Percentiles rank a stretch among this genome's conserved stretches.
These are phyloP conservation scores for Fraxinus nigra DNA, from an alignment of 305 asterid species.

Conservation along the genomic window DNA sequence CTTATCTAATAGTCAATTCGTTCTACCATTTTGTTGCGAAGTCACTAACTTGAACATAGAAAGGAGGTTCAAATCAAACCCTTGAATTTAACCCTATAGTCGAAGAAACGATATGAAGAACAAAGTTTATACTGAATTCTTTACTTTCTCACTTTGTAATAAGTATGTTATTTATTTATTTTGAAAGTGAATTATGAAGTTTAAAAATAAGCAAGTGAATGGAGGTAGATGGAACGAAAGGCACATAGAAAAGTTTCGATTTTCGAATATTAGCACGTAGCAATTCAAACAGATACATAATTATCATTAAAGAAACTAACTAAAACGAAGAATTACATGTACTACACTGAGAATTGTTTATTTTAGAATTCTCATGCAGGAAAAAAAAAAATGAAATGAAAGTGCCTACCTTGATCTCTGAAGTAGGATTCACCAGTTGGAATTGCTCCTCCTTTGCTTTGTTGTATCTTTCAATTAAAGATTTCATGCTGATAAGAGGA, in stretches of 20 bases:
- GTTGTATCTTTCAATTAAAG: slow-evolving; percentile 59
- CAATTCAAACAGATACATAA: not conserved
- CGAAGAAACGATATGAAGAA: not conserved
- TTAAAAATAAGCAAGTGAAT: not conserved
- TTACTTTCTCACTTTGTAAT: not conserved
- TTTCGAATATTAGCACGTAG: not conserved
- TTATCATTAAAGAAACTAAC: not conserved
- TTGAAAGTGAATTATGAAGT: not conserved
- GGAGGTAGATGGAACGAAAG: not conserved
- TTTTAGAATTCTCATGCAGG: too few relatives aligned
- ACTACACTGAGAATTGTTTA: not conserved
- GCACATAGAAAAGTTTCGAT: not conserved
- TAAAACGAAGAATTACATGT: not conserved
- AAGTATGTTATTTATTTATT: not conserved
- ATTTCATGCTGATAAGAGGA: slow-evolving; percentile 45
- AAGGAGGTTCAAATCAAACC: not conserved
- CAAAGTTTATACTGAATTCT: not conserved
- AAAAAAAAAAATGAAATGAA: not conserved
- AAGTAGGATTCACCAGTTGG: slow-evolving; percentile 42
- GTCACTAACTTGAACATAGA: not conserved
- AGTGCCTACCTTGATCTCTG: slow-evolving; percentile 63
- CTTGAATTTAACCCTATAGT: too few relatives aligned
- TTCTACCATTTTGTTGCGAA: too few relatives aligned
- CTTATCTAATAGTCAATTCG: too few relatives aligned
- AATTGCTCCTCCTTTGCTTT: slow-evolving; percentile 56